phyloP scores from a whole-genome alignment of 495 filamentous ascomycete genomes.

The Trichocladium uniseriatum region DNA sequence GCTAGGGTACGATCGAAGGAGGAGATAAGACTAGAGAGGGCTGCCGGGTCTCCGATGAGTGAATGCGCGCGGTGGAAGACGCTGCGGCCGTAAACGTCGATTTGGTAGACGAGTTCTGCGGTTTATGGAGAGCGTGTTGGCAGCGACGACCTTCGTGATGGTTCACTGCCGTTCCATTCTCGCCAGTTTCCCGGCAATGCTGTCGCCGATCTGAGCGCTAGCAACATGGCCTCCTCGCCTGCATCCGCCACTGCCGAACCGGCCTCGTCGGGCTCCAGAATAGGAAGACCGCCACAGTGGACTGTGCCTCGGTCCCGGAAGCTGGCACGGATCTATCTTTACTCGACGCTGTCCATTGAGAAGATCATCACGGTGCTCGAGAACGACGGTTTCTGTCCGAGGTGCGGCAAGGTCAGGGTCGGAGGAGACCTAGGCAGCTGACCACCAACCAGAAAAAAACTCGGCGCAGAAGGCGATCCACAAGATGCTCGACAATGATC shows the following conservation, averaged over 20 bases:
- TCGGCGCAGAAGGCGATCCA: conserved; percentile 42
- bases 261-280: conserved; percentile 27
- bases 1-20: too few species aligned
- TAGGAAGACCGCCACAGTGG: conserved; percentile 39
- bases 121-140: too few species aligned
- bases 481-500: conserved; percentile 38
- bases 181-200: too few species aligned
- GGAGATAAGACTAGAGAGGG: too few species aligned
- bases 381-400: conserved; percentile 33
- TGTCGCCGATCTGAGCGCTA: too few species aligned
- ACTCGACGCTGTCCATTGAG: conserved; percentile 34
- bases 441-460: conserved; percentile 33
- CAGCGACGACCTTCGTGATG: too few species aligned
- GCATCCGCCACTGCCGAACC: not conserved
- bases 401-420: conserved; percentile 15
- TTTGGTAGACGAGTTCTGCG: too few species aligned
- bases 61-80: too few species aligned
- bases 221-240: conserved; percentile 19
- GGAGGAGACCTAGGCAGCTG: conserved; percentile 6
- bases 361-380: conserved; percentile 37
- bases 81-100: too few species aligned
- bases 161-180: too few species aligned
- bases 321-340: conserved; percentile 37
- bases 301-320: conserved; percentile 36
- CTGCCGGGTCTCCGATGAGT: too few species aligned